Evolutionary conservation across 805 yeast species (phyloP).

Genomic region (Spathaspora girioi): DNA sequence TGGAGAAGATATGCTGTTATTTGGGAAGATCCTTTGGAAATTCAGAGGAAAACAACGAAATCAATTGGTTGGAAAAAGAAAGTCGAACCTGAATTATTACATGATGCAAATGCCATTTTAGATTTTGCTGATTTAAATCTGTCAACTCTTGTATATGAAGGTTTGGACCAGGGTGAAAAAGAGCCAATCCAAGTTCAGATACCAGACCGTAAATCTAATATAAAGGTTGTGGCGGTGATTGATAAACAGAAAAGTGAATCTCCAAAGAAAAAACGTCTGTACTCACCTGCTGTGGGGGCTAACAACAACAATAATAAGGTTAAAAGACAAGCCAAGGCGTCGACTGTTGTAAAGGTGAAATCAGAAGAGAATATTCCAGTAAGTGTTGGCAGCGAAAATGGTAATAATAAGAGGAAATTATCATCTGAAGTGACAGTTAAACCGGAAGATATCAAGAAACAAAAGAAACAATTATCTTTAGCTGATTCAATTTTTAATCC

Average conservation of each 20-base stretch:
- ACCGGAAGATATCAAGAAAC: constrained; percentile 6
- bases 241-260: background rate
- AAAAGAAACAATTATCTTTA: constrained; percentile 7
- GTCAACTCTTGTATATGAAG: constrained; percentile 18
- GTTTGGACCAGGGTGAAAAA: background rate
- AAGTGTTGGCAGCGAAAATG: background rate
- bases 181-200: background rate
- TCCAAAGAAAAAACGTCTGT: background rate
- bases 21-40: constrained; percentile 80
- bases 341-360: background rate
- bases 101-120: constrained; percentile 56
- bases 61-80: constrained; percentile 55
- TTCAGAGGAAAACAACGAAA: constrained; percentile 44
- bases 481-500: constrained; percentile 15
- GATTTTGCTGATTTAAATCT: constrained; percentile 42
- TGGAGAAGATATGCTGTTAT: constrained; percentile 88
- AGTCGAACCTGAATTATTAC: constrained; percentile 62
- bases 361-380: background rate
- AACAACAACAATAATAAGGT: background rate
- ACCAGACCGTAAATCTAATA: background rate
- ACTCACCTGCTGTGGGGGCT: background rate
- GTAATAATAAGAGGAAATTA: background rate
- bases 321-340: background rate
- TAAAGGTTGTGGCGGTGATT: background rate
- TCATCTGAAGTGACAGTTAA: background rate